phyloP scores from a whole-genome alignment of 148 eudicot genomes.

The Suaeda aralocaspica region DNA sequence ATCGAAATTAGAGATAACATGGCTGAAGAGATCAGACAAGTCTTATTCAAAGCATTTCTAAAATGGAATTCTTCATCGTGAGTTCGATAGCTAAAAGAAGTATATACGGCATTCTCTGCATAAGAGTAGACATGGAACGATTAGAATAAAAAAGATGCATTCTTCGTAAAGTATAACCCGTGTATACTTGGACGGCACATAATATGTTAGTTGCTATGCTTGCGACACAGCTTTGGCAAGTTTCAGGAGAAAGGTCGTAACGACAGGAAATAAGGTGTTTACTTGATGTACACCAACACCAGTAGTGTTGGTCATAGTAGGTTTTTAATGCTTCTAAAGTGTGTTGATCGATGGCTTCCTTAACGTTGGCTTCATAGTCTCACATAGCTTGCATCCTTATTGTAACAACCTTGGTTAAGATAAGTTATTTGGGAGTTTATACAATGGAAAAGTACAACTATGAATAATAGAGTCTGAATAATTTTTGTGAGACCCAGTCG shows the following conservation, averaged over 20 bases:
- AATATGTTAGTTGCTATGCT: not conserved
- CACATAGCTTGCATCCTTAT: not conserved
- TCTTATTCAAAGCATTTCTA: not conserved
- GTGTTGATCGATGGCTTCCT: not conserved
- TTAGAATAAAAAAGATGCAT: conserved; percentile 20
- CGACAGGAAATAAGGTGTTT: conserved; percentile 20
- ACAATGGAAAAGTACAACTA: too few relatives aligned
- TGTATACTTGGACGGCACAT: not conserved
- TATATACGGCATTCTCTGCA: not conserved
- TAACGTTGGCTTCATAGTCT: conserved; percentile 13
- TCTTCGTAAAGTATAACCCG: conserved; percentile 1
- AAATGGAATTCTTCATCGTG: not conserved
- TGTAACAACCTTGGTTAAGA: not conserved
- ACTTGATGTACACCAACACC: conserved; percentile 6
- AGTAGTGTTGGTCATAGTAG: conserved; percentile 5
- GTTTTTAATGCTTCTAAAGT: conserved; percentile 7
- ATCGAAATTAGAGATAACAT: not conserved
- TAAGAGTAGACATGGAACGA: not conserved
- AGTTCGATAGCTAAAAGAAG: not conserved
- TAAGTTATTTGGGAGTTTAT: not conserved
- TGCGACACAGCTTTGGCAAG: conserved; percentile 19
- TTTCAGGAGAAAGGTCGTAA: conserved; percentile 10
- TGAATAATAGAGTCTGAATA: too few relatives aligned
- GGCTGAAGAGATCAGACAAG: not conserved
- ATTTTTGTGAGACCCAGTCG: too few relatives aligned